Percentiles rank a stretch among this genome's conserved stretches.
Conservation (phyloP, 352 stramenopile species). For the Phytopythium kandeliae region DNA sequence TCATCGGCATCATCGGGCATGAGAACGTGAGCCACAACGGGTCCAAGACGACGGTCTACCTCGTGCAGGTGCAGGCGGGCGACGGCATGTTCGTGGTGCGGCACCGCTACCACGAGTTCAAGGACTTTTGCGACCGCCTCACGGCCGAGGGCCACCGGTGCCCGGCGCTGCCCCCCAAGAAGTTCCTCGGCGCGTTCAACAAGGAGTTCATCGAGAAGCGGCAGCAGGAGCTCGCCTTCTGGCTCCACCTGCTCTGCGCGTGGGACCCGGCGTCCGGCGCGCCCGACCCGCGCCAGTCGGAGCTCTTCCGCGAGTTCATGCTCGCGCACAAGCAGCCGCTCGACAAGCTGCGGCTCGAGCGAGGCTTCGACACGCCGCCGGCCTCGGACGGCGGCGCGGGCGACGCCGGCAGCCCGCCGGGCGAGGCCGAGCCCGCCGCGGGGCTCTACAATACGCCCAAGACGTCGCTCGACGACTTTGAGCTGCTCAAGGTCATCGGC, state of each 20-base stretch:
- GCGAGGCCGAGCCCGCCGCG: slow-evolving; percentile 1
- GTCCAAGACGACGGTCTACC: slow-evolving; percentile 85
- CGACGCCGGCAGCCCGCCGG: slow-evolving; percentile 21
- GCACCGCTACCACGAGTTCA: slow-evolving; percentile 86
- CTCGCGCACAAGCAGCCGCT: slow-evolving; percentile 74
- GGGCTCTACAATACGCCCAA: slow-evolving; percentile 83
- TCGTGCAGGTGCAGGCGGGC: slow-evolving; percentile 74
- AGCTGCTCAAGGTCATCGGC: slow-evolving; percentile 90
- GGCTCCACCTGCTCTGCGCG: slow-evolving; percentile 78
- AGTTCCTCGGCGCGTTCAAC: slow-evolving; percentile 87
- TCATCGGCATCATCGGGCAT: slow-evolving; percentile 83
- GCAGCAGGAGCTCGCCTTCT: slow-evolving; percentile 83
- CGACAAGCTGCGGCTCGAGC: slow-evolving; percentile 43
- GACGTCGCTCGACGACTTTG: slow-evolving; percentile 89
- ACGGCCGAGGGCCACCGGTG: slow-evolving; percentile 65
- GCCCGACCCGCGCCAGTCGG: slow-evolving; percentile 61
- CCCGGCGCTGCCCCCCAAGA: slow-evolving; percentile 80
- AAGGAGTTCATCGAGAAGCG: slow-evolving; percentile 89
- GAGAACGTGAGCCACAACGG: slow-evolving; percentile 85
- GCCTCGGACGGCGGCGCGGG: slow-evolving; percentile 11
- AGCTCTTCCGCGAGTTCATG: slow-evolving; percentile 79
- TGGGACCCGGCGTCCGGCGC: slow-evolving; percentile 55
- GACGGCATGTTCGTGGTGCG: slow-evolving; percentile 75
- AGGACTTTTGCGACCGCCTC: slow-evolving; percentile 85
- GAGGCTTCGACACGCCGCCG: slow-evolving; percentile 32